Percentiles rank a stretch among this genome's conserved stretches.
Evolutionary conservation across 2,329 filamentous ascomycete genomes (phyloP).

Genomic region (Coniochaeta prunicola): DNA sequence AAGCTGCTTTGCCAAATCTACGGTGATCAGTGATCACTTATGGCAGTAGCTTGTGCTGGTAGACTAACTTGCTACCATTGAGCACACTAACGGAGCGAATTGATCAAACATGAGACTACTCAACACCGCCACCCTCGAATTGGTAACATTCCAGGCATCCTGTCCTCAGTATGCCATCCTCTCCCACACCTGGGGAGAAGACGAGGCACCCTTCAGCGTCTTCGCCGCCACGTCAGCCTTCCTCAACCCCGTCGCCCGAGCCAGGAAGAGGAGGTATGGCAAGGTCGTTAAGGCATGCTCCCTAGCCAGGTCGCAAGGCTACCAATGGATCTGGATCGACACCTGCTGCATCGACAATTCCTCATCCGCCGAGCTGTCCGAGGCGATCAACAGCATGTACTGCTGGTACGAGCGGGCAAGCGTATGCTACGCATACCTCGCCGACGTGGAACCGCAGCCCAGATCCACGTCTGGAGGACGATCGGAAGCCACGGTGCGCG

Average conservation of each 20-base stretch:
- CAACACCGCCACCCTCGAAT: not conserved
- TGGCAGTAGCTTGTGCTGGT: too few species aligned
- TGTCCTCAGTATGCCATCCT: not conserved
- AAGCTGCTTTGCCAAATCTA: too few species aligned
- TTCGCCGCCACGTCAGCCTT: not conserved
- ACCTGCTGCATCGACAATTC: constrained; percentile 14
- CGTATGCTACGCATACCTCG: constrained; percentile 17
- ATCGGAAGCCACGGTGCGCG: not conserved
- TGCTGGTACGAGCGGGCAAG: constrained; percentile 14
- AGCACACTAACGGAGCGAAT: not conserved
- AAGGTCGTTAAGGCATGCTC: not conserved
- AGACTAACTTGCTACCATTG: not conserved
- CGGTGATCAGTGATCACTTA: too few species aligned
- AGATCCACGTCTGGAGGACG: not conserved
- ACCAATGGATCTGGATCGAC: constrained; percentile 1
- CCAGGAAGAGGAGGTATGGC: not conserved
- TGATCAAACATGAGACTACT: not conserved
- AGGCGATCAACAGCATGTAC: constrained; percentile 7
- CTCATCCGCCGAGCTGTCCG: constrained; percentile 18
- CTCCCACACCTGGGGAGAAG: not conserved
- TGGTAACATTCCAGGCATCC: not conserved
- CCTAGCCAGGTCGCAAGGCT: not conserved
- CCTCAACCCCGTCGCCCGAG: not conserved
- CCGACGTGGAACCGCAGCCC: constrained; percentile 6
- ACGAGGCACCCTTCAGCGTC: not conserved